Evolutionary conservation across 306 rosid species (phyloP), one percentile per base, ranked within the genome.

Genomic region (Citrullus colocynthis): DNA sequence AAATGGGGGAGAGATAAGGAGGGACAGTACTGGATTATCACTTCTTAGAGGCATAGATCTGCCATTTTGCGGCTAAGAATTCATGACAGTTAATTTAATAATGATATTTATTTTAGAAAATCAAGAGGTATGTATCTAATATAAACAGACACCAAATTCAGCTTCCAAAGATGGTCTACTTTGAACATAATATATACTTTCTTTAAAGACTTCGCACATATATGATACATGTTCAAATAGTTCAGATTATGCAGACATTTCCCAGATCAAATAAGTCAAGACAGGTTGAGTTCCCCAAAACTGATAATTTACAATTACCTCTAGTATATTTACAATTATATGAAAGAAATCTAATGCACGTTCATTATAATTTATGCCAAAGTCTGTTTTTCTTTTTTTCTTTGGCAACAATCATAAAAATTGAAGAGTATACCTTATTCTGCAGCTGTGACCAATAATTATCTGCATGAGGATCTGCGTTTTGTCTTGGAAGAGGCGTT

Each of bases 401-500:
- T 42, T 8, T 13, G 51, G 78, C 6, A 58, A 78, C 18, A n/a
- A 54, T 28, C 36, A 64, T 24, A 78, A 70, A 74, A 48, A 71
- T 74, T 61, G 20, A 69, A 66, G 69, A 52, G 57, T 51, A 55
- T 78, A 89, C 87, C 88, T 74, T 76, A 79, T 83, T 42, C 78
- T 80, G 86, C 83, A 81, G 41, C 34, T 15, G 83, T n/a, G 86
- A 80, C 78, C 37, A 72, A 57, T 78, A 80, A 67, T 81, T 81
- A 78, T 88, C 81, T 79, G 87, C 59, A 71, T 65, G 80, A 69
- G 84, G 78, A 32, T 57, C 63, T 44, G 56, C 65, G n/a, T 59
- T 84, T 80, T 78, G 86, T 69, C 55, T 82, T 75, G 64, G 49
- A 69, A 84, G 55, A 81, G 81, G 77, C 78, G 83, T 55, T 76